phyloP scores from a whole-genome alignment of 2,329 filamentous ascomycete genomes.

The Penicillium vulpinum region DNA sequence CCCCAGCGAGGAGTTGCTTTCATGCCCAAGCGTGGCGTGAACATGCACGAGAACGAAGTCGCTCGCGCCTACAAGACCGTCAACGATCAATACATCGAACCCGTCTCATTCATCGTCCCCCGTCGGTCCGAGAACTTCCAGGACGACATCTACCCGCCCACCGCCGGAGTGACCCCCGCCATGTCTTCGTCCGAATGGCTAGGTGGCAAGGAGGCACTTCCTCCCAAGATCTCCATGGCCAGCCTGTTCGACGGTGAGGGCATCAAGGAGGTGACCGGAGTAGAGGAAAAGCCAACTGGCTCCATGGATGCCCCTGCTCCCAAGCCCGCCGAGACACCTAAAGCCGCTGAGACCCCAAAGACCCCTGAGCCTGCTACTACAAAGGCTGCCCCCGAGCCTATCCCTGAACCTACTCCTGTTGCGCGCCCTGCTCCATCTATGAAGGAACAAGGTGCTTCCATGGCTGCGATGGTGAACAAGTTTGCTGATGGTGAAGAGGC shows the following conservation, averaged over 20 bases:
- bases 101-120: slow-evolving; percentile 95
- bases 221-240: slow-evolving; percentile 90
- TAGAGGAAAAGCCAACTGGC: slow-evolving; percentile 38
- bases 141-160: slow-evolving; percentile 92
- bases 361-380: slow-evolving; percentile 36
- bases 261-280: slow-evolving; percentile 68
- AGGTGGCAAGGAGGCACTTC: slow-evolving; percentile 76
- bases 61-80: slow-evolving; percentile 97
- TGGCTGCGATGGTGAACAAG: slow-evolving; percentile 79
- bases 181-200: slow-evolving; percentile 83
- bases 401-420: slow-evolving; percentile 36
- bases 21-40: slow-evolving; percentile 90
- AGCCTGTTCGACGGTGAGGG: slow-evolving; percentile 83
- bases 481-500: slow-evolving; percentile 74
- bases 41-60: slow-evolving; percentile 94
- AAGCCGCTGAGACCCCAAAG: slow-evolving; percentile 21
- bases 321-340: slow-evolving; percentile 49
- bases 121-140: slow-evolving; percentile 93
- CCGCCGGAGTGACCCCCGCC: slow-evolving; percentile 75
- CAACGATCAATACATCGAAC: slow-evolving; percentile 91
- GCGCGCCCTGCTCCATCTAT: slow-evolving; percentile 64
- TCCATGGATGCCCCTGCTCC: slow-evolving; percentile 49
- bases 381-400: slow-evolving; percentile 29
- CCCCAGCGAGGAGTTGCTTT: slow-evolving; percentile 94
- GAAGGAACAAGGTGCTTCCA: slow-evolving; percentile 83